phyloP scores from a whole-genome alignment of 176 grass and related monocot genomes.

The Alloteropsis semialata region DNA sequence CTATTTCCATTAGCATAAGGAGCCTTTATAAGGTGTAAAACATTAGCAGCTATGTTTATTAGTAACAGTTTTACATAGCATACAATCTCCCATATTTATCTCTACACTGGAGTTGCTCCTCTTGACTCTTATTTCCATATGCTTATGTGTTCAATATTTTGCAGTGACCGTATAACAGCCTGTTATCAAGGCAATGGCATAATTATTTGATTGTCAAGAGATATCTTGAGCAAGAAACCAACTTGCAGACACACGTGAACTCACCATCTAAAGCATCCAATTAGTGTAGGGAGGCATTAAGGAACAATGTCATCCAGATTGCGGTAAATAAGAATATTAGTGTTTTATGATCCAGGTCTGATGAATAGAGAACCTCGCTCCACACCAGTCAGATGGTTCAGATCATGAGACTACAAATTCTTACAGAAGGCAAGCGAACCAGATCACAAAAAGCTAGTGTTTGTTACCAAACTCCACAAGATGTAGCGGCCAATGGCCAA shows the following conservation, averaged over 20 bases:
- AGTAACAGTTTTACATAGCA: neutral
- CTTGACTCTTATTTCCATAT: neutral
- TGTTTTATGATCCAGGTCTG: neutral
- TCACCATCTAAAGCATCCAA: neutral
- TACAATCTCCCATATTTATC: neutral
- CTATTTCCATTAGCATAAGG: too few species aligned
- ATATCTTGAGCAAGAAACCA: neutral
- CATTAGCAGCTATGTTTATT: neutral
- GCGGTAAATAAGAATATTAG: neutral
- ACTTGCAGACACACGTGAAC: neutral
- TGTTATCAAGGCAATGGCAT: neutral
- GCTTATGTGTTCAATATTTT: neutral
- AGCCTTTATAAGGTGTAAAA: neutral
- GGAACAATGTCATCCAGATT: neutral
- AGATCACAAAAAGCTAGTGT: neutral
- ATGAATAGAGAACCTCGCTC: neutral
- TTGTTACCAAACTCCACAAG: neutral
- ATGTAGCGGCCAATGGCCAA: neutral
- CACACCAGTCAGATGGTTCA: neutral
- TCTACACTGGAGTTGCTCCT: neutral
- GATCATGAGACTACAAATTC: neutral
- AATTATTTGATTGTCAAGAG: neutral
- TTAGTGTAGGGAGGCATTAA: neutral
- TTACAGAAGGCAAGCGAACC: neutral
- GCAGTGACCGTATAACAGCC: neutral